Base-by-base conservation (phyloP, 73 alveolate species). In the Stentor roeselii region DNA sequence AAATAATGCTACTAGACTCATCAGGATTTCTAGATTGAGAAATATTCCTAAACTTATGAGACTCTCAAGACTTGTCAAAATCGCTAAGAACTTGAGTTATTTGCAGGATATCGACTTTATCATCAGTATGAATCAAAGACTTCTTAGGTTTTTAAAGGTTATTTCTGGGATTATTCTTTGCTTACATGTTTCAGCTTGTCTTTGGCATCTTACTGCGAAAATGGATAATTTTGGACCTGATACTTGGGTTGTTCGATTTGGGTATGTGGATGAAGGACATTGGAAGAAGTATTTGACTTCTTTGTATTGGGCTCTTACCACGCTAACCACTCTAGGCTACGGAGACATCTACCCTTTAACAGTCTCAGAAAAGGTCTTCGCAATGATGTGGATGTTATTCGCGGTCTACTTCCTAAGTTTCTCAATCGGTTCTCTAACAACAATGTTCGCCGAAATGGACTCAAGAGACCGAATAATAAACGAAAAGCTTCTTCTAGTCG, bases 241-340 rank as follows among this genome's bases (percentile, higher is more conserved):
- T 76, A 91, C 97, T 15, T 95, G 99, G 97, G 97, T 95, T 0
- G 97, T 92, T 3, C 78, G 98, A 41, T 67, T 83, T 38, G 95
- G 95, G 3, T 82, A 88, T 50, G n/a, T 78, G 4, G 93, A 91
- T 61, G 3, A 34, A 11, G 60, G 59, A 2, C 80, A 88, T 11
- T 11, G 86, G 36, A 42, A 34, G 21, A 84, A 89, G 74, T 91
- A 91, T 77, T 59, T 85, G 37, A 84, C 87, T 0, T 60, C 93
- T 0, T 15, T 86, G 38, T 91, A 91, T 60, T 91, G 94, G 92
- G 94, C 98, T 31, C 84, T 93, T 3, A 38, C 90, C 14, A 93
- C 98, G 32, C 88, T 93, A 3, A 39, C 84, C 40, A 93, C 98
- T 2, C 95, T 93, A 4, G 98, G 98, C 21, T 93, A 93, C 83